Percentiles rank a stretch among this genome's conserved stretches.
phyloP scores from a whole-genome alignment of 345 rosid species.

The Syzygium jambos region DNA sequence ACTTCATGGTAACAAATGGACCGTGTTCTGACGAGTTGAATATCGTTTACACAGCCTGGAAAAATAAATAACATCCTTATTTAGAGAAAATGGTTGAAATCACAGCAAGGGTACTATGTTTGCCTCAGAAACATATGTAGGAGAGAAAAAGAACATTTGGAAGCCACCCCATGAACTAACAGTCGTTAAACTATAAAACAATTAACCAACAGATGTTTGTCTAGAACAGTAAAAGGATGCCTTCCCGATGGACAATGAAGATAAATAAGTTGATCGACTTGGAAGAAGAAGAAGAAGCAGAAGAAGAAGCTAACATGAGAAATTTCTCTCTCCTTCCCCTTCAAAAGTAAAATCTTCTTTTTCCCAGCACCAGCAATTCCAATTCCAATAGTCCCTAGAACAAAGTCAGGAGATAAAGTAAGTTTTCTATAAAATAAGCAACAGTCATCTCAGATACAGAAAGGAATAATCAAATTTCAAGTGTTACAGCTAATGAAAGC shows the following conservation, averaged over 20 bases:
- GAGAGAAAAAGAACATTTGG: neutral
- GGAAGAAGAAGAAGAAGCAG: neutral
- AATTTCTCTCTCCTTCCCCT: constrained; percentile 58
- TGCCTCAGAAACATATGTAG: neutral
- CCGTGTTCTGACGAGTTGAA: neutral
- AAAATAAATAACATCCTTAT: neutral
- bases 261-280: neutral
- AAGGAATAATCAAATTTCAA: neutral
- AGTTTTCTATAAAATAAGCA: neutral
- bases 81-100: neutral
- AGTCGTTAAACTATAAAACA: neutral
- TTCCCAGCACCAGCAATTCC: constrained; percentile 28
- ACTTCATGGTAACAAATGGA: neutral
- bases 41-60: neutral
- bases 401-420: constrained; percentile 14
- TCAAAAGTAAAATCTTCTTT: constrained; percentile 47
- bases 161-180: neutral
- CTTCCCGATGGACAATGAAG: neutral
- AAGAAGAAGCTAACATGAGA: constrained; percentile 28
- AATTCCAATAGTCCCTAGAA: constrained; percentile 9
- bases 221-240: neutral
- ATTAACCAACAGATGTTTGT: neutral
- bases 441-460: neutral
- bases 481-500: neutral
- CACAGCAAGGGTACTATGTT: neutral